phyloP scores from a whole-genome alignment of 2,329 filamentous ascomycete genomes.

The Talaromyces sp. region DNA sequence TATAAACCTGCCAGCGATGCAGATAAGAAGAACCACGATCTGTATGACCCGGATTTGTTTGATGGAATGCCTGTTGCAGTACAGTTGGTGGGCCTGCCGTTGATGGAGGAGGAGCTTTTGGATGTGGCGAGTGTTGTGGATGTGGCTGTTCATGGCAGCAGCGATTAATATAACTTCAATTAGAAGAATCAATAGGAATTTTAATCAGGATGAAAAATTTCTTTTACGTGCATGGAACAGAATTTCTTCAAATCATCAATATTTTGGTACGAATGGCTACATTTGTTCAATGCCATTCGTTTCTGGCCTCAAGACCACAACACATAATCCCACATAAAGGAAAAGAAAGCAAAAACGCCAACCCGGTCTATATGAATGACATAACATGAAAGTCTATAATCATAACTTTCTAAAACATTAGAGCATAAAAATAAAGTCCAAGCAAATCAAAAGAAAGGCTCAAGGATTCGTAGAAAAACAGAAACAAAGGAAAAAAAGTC shows the following conservation, averaged over 20 bases:
- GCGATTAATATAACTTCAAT: too few species aligned
- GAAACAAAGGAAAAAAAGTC: neutral
- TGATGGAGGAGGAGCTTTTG: neutral
- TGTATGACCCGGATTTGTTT: neutral
- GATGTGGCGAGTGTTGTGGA: neutral
- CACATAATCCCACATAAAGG: neutral
- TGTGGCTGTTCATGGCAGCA: too few species aligned
- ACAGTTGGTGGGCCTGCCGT: neutral
- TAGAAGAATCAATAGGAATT: too few species aligned
- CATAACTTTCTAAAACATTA: constrained; percentile 3
- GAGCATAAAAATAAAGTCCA: constrained; percentile 1
- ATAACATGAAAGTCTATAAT: constrained; percentile 1
- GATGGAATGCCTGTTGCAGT: neutral
- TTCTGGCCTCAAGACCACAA: neutral
- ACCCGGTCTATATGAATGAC: neutral
- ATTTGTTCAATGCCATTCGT: neutral
- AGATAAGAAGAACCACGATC: neutral
- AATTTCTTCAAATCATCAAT: neutral
- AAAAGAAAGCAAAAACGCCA: constrained; percentile 5
- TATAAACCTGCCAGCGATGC: neutral
- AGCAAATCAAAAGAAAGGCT: too few species aligned
- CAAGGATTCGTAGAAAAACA: neutral
- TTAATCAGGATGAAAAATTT: too few species aligned
- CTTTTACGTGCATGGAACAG: too few species aligned
- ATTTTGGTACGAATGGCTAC: neutral